A percentile compares a stretch with the other conserved stretches of the same genome.
phyloP scores from a whole-genome alignment of 2,329 filamentous ascomycete genomes.

The Emmonsiellopsis sp. region DNA sequence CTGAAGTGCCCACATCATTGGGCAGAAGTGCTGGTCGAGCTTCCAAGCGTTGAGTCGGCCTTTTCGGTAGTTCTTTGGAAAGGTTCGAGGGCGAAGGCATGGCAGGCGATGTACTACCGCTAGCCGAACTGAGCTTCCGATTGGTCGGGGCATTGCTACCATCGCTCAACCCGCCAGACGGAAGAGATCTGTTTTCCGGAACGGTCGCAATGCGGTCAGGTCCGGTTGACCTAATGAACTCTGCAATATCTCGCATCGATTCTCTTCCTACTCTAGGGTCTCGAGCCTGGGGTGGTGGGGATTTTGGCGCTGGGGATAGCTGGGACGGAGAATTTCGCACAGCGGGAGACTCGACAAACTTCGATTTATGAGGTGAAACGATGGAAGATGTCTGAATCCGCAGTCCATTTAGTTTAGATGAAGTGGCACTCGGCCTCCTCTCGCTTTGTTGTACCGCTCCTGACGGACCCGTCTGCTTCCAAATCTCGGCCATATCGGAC shows the following conservation, averaged over 20 bases:
- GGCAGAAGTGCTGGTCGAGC: constrained; percentile 62
- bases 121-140: background rate
- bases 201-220: constrained; percentile 35
- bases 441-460: constrained; percentile 16
- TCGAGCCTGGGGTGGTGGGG: constrained; percentile 42
- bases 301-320: constrained; percentile 14
- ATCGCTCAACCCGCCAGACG: background rate
- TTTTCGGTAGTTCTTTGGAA: background rate
- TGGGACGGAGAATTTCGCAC: background rate
- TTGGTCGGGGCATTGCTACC: background rate
- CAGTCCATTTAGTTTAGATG: constrained; percentile 8
- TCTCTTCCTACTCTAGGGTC: constrained; percentile 64
- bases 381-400: constrained; percentile 13
- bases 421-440: constrained; percentile 10
- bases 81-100: background rate
- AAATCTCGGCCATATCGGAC: constrained; percentile 28
- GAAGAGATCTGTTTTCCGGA: background rate
- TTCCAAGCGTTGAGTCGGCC: constrained; percentile 43
- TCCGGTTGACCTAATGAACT: constrained; percentile 81
- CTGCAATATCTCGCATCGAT: constrained; percentile 71
- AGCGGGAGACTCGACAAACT: constrained; percentile 12
- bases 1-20: constrained; percentile 60
- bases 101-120: background rate
- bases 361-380: constrained; percentile 14
- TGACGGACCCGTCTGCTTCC: constrained; percentile 26